Conservation (phyloP, 1,139 yeast genomes). For the Suhomyces coccinellae region DNA sequence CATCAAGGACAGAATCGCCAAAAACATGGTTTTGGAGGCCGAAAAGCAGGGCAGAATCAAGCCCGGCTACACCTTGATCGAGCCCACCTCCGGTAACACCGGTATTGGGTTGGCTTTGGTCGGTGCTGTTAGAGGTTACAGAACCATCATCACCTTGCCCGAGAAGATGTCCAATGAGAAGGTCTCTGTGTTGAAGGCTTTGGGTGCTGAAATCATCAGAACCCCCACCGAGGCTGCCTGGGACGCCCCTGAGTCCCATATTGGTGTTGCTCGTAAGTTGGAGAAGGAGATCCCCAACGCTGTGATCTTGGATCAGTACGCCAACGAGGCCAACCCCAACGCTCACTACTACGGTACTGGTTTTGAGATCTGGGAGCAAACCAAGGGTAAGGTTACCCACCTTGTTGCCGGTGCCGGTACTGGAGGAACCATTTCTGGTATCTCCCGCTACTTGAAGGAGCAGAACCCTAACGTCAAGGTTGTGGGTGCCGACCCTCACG, state of each 20-base stretch:
- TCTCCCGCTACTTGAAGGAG: slow-evolving; percentile 73
- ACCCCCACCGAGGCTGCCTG: slow-evolving; percentile 94
- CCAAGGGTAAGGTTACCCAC: slow-evolving; percentile 69
- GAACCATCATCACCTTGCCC: slow-evolving; percentile 86
- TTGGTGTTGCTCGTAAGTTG: slow-evolving; percentile 81
- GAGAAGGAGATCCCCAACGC: slow-evolving; percentile 87
- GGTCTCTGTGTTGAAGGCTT: slow-evolving; percentile 82
- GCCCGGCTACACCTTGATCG: slow-evolving; percentile 84
- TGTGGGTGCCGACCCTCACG: slow-evolving; percentile 84
- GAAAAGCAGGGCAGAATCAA: slow-evolving; percentile 76
- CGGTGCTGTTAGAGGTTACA: slow-evolving; percentile 85
- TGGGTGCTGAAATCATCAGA: slow-evolving; percentile 89
- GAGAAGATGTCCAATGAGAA: slow-evolving; percentile 93
- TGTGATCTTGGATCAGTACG: slow-evolving; percentile 81
- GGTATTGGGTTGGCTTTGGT: slow-evolving; percentile 88
- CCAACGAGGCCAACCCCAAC: slow-evolving; percentile 74
- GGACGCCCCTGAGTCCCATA: slow-evolving; percentile 91
- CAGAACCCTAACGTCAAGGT: slow-evolving; percentile 62
- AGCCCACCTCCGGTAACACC: slow-evolving; percentile 87
- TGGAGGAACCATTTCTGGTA: slow-evolving; percentile 82
- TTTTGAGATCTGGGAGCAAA: slow-evolving; percentile 81
- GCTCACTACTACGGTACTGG: slow-evolving; percentile 90
- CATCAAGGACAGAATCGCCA: slow-evolving; percentile 65
- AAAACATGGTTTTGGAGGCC: slow-evolving; percentile 78
- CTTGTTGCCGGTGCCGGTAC: slow-evolving; percentile 92